Evolutionary conservation across 208 protist genomes (phyloP).

Genomic region (Leishmania tropica): DNA sequence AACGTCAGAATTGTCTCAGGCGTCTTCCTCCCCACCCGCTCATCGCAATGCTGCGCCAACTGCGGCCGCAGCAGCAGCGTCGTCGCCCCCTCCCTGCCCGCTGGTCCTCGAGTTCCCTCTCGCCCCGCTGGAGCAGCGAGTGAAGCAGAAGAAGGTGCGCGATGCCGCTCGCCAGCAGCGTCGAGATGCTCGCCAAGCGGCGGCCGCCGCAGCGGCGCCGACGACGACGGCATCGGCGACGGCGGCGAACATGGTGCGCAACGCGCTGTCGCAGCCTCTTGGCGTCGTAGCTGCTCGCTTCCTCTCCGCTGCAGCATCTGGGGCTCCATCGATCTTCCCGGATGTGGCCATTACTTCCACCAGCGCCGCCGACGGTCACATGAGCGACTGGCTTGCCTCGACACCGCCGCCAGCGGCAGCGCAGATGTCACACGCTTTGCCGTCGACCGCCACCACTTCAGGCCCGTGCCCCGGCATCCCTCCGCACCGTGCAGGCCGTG

Average conservation of each 20-base stretch:
- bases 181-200: constrained; percentile 16
- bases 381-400: not conserved
- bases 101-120: constrained; percentile 19
- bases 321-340: constrained; percentile 22
- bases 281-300: constrained; percentile 28
- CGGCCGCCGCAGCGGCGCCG: not conserved
- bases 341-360: not conserved
- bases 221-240: not conserved
- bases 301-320: constrained; percentile 21
- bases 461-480: not conserved
- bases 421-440: not conserved
- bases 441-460: not conserved
- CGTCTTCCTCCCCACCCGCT: not conserved
- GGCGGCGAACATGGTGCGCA: constrained; percentile 28
- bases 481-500: not conserved
- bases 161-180: constrained; percentile 20
- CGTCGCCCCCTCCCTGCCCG: not conserved
- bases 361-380: not conserved
- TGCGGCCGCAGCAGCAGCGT: not conserved
- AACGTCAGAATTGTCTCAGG: not conserved
- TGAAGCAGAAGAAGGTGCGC: constrained; percentile 12
- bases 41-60: not conserved
- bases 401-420: not conserved
- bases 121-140: constrained; percentile 13
- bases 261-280: constrained; percentile 20